Percentiles rank a stretch among this genome's conserved stretches.
phyloP scores from a whole-genome alignment of 2,329 filamentous ascomycete species.

The Trichoderma lentiforme region DNA sequence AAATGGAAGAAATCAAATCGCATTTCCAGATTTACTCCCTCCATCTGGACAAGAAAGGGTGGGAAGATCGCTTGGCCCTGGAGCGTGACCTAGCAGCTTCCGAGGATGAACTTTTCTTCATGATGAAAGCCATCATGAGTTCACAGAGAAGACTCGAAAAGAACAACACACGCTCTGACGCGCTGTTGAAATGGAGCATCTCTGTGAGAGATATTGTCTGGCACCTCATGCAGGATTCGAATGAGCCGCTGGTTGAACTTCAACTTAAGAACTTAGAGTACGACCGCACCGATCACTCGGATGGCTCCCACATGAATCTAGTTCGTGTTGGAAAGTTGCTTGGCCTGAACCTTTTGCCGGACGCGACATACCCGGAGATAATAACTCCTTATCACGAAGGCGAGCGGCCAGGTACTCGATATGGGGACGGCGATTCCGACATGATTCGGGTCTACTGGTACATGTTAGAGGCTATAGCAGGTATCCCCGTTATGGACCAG shows the following conservation, averaged over 20 bases:
- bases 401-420: constrained; percentile 44
- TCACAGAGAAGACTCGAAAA: constrained; percentile 82
- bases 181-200: constrained; percentile 86
- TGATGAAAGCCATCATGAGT: constrained; percentile 99
- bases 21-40: constrained; percentile 92
- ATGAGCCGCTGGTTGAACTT: constrained; percentile 86
- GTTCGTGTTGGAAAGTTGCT: constrained; percentile 85
- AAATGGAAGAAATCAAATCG: constrained; percentile 92
- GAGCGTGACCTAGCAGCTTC: constrained; percentile 85
- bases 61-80: constrained; percentile 84
- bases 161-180: constrained; percentile 66
- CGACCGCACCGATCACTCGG: constrained; percentile 92
- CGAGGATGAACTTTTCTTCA: constrained; percentile 97
- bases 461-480: constrained; percentile 96
- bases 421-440: constrained; percentile 51
- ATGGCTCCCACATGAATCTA: constrained; percentile 92
- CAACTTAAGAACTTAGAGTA: constrained; percentile 89
- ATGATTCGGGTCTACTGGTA: constrained; percentile 97
- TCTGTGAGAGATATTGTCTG: constrained; percentile 94
- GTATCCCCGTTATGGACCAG: constrained; percentile 94
- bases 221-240: constrained; percentile 86
- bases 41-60: constrained; percentile 81
- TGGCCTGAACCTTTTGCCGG: constrained; percentile 82
- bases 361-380: constrained; percentile 94
- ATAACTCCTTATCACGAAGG: constrained; percentile 82